Base-by-base conservation (phyloP, 441 rosid genomes). In the Hypseocharis bilobata region DNA sequence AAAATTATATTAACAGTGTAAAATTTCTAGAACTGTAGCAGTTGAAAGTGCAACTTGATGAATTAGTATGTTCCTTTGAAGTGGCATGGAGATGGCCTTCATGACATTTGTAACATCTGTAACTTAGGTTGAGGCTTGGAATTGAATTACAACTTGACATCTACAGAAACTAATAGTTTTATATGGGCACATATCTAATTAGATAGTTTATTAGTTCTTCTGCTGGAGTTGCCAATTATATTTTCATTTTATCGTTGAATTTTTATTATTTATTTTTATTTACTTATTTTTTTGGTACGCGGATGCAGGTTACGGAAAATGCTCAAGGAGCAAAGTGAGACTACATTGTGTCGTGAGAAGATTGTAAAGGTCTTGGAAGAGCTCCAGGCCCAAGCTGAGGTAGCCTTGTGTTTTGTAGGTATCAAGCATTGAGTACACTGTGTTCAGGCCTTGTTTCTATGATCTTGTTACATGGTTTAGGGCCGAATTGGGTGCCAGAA, bases 301-400 rank as follows among this genome's bases (percentile, higher is more conserved):
- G 78, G 70, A 57, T 74, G 67, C 70, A 90, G 97, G 74, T 69
- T 91, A 70, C 81, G 91, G 88, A 82, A 78, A 74, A 82, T 91
- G 92, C 89, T 94, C 0, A 61, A 34, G 19, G 96, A 85, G 62
- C 73, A 80, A 56, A 72, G 63, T 27, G 88, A 82, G 79, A 81
- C 78, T 3, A 57, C 22, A 14, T n/a, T 82, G 16, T 44, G 77
- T 51, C 92, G 96, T 2, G 92, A 86, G 76, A 84, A 82, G 77
- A 73, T 89, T 51, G 87, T 88, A 1, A 85, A 89, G 83, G 86
- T 86, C 64, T 81, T 91, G 80, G 91, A 88, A 75, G 98, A 94
- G 81, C 86, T 91, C 66, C 96, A 91, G 72, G 96, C 96, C 40
- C 88, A 87, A 79, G 98, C 99, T 25, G 96, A 94, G 82, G 92